Percentiles rank a stretch among this genome's conserved stretches.
Conservation (phyloP, 305 asterid species). For the Fraxinus dipetala region DNA sequence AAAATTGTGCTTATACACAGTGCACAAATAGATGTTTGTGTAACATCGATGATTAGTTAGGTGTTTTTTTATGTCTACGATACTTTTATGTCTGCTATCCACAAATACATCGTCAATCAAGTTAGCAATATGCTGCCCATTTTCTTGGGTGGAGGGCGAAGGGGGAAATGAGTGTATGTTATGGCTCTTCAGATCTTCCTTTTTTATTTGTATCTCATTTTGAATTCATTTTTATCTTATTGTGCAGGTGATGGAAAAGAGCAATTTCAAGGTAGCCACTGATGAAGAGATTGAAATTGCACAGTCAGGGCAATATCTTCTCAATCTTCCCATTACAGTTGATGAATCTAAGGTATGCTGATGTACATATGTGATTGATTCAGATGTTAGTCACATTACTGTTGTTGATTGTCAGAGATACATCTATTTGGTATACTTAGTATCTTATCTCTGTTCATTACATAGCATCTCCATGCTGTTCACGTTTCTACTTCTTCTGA, state of each 20-base stretch:
- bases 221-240: constrained; percentile 12
- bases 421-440: background rate
- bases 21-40: background rate
- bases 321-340: constrained; percentile 87
- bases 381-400: background rate
- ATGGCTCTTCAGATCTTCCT: constrained; percentile 7
- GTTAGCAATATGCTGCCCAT: constrained; percentile 8
- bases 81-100: background rate
- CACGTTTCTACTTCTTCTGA: constrained; percentile 26
- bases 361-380: constrained; percentile 7
- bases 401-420: background rate
- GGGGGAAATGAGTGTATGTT: background rate
- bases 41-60: background rate
- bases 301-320: constrained; percentile 89
- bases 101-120: background rate
- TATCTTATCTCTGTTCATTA: background rate
- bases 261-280: constrained; percentile 86
- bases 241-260: constrained; percentile 81
- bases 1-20: background rate
- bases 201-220: constrained; percentile 2
- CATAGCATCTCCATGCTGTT: constrained; percentile 13
- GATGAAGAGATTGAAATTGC: constrained; percentile 91
- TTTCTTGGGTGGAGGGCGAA: constrained; percentile 14
- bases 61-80: background rate
- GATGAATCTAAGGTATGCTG: constrained; percentile 81